Percentiles rank a stretch among this genome's conserved stretches.
phyloP scores from a whole-genome alignment of 805 yeast species.

The Pichia eremophila region DNA sequence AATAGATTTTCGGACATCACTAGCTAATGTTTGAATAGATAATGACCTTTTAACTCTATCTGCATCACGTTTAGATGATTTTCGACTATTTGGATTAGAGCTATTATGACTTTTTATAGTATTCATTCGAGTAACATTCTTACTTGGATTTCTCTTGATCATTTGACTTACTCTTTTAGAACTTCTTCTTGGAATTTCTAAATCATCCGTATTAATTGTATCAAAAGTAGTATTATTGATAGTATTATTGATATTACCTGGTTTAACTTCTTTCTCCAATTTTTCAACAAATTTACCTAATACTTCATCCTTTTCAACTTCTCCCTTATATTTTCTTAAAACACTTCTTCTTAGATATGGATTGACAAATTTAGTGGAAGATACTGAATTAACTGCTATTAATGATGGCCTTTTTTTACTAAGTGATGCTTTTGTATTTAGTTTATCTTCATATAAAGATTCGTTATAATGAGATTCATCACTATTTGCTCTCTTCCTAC shows the following conservation, averaged over 20 bases:
- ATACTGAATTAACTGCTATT: not conserved
- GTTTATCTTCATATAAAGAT: not conserved
- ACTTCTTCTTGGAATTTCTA: conserved; percentile 11
- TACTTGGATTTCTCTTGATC: not conserved
- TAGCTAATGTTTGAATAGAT: conserved; percentile 1
- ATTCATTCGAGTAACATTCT: not conserved
- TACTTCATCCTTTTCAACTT: conserved; percentile 1
- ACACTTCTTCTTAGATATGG: conserved; percentile 5
- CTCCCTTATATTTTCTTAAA: conserved; percentile 1
- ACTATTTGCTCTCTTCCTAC: no score
- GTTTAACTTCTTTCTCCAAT: not conserved
- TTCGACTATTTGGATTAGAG: not conserved
- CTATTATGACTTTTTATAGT: not conserved
- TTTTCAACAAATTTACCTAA: not conserved
- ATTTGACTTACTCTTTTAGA: conserved; percentile 6
- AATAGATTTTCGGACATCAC: not conserved
- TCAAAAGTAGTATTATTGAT: not conserved
- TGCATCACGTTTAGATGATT: not conserved
- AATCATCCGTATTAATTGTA: not conserved
- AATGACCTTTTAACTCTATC: not conserved
- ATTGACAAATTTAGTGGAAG: not conserved
- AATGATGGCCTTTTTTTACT: not conserved
- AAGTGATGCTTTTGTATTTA: not conserved
- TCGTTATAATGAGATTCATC: not conserved
- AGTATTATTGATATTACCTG: not conserved